Conservation (phyloP, 2,329 filamentous ascomycete species). For the Colletotrichum liriopes region DNA sequence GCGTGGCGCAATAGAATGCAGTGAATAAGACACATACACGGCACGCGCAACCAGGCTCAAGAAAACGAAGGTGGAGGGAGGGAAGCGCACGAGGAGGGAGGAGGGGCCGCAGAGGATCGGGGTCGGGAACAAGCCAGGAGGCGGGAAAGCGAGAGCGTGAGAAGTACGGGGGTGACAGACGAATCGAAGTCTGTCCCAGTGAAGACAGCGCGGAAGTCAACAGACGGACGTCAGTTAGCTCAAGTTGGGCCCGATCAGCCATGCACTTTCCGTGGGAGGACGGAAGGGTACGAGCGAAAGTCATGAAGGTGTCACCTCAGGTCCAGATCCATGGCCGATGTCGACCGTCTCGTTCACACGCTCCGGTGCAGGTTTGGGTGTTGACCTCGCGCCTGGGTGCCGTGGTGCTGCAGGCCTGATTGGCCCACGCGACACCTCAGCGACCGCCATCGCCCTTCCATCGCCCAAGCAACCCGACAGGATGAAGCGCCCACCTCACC, state of each 20-base stretch:
- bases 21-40: not conserved
- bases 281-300: constrained; percentile 5
- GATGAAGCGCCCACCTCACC: constrained; percentile 31
- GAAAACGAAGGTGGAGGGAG: constrained; percentile 1
- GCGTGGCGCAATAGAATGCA: constrained; percentile 7
- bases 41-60: constrained; percentile 1
- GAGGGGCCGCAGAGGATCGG: not conserved
- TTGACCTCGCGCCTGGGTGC: constrained; percentile 35
- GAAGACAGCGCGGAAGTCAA: not conserved
- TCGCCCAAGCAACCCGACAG: constrained; percentile 41
- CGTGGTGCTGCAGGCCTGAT: constrained; percentile 28
- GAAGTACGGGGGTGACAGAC: not conserved
- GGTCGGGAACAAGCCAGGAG: not conserved
- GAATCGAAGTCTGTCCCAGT: not conserved
- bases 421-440: constrained; percentile 36
- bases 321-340: constrained; percentile 15
- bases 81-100: not conserved
- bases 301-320: constrained; percentile 38
- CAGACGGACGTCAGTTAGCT: constrained; percentile 1
- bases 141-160: constrained; percentile 4
- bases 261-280: constrained; percentile 29
- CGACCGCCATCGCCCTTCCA: constrained; percentile 20
- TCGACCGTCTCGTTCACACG: constrained; percentile 1
- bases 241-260: constrained; percentile 9
- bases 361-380: constrained; percentile 14